Evolutionary conservation across 2,329 filamentous ascomycete species (phyloP).

Genomic region (Ophiostoma sp.): DNA sequence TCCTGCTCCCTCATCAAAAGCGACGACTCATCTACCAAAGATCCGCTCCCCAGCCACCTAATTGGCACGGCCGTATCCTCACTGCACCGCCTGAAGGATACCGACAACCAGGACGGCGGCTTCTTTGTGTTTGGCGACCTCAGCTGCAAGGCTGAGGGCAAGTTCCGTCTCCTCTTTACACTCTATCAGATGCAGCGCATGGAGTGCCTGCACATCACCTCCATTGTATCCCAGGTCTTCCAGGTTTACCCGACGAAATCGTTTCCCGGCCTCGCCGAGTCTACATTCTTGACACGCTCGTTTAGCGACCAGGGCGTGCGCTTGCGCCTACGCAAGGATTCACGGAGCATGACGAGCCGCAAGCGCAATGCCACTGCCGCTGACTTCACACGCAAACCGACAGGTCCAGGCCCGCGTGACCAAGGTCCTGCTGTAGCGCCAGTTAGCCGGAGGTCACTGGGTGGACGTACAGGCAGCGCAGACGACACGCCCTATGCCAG

Average conservation of each 20-base stretch:
- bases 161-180: conserved; percentile 68
- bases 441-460: conserved; percentile 11
- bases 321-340: conserved; percentile 76
- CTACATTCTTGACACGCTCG: conserved; percentile 69
- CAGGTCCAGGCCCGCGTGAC: conserved; percentile 17
- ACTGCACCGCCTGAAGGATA: conserved; percentile 73
- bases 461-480: conserved; percentile 4
- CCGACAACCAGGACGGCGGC: conserved; percentile 68
- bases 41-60: conserved; percentile 47
- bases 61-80: conserved; percentile 74
- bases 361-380: conserved; percentile 39
- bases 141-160: conserved; percentile 68
- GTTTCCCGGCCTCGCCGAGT: conserved; percentile 56
- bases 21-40: conserved; percentile 39
- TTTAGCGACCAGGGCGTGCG: conserved; percentile 86
- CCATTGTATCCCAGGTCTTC: conserved; percentile 60
- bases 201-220: conserved; percentile 34
- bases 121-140: conserved; percentile 92
- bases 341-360: conserved; percentile 51
- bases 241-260: conserved; percentile 59
- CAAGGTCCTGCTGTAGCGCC: neutral
- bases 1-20: conserved; percentile 40
- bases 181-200: conserved; percentile 61
- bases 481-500: conserved; percentile 15
- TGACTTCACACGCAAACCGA: conserved; percentile 27